Conservation (phyloP, 257 asterid species). For the Prunella vulgaris region DNA sequence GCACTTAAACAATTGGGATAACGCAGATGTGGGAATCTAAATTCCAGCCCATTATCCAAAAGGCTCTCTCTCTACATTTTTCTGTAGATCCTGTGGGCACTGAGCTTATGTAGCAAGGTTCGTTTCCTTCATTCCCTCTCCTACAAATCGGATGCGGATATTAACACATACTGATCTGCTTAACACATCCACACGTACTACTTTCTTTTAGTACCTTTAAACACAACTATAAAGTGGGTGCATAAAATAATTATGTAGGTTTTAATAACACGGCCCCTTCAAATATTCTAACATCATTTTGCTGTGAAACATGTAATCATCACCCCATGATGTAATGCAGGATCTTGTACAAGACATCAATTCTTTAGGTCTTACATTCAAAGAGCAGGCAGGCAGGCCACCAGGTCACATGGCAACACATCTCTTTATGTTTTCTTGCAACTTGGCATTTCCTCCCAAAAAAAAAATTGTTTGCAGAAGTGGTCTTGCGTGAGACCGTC, state of each 20-base stretch:
- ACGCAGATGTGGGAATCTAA: constrained; percentile 58
- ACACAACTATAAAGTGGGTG: too few relatives aligned
- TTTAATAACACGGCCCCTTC: too few relatives aligned
- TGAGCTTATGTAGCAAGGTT: constrained; percentile 66
- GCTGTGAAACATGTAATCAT: background rate
- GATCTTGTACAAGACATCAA: background rate
- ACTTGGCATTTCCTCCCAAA: background rate
- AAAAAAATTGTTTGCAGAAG: background rate
- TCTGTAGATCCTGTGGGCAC: constrained; percentile 66
- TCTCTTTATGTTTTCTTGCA: background rate
- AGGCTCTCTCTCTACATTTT: constrained; percentile 41
- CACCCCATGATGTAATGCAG: background rate
- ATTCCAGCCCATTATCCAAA: constrained; percentile 44
- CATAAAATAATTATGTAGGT: too few relatives aligned
- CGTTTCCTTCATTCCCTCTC: background rate
- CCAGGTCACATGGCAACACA: background rate
- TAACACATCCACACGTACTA: too few relatives aligned
- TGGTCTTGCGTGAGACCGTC: too few relatives aligned
- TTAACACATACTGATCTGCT: too few relatives aligned
- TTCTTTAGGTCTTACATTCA: background rate
- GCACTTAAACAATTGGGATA: constrained; percentile 14
- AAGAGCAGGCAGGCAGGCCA: background rate
- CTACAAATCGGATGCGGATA: background rate
- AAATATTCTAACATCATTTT: background rate
- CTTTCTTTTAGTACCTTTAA: too few relatives aligned